A percentile compares a stretch with the other conserved stretches of the same genome.
phyloP scores from a whole-genome alignment of 2,329 filamentous ascomycete species.

The Penicillium brevicompactum region DNA sequence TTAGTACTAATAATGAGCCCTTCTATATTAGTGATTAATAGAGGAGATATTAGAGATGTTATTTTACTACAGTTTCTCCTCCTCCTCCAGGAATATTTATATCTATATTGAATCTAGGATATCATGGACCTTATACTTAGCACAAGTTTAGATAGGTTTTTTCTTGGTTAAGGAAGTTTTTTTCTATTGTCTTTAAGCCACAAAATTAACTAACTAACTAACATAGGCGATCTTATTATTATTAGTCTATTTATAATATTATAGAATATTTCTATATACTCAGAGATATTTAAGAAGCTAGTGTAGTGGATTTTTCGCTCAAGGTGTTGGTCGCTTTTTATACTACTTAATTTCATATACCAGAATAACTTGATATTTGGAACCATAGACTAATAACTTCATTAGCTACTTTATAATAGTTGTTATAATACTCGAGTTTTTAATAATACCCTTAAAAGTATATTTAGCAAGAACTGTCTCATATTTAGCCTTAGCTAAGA shows the following conservation, averaged over 20 bases:
- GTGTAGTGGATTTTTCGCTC: neutral
- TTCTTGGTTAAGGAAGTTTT: neutral
- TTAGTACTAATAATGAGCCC: slow-evolving; percentile 28
- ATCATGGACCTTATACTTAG: slow-evolving; percentile 15
- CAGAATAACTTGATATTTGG: neutral
- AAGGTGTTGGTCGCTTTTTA: neutral
- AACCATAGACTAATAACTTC: slow-evolving; percentile 11
- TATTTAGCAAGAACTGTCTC: slow-evolving; percentile 14
- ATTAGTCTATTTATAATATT: neutral
- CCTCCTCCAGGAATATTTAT: slow-evolving; percentile 15
- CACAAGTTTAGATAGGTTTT: slow-evolving; percentile 14
- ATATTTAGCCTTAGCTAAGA: slow-evolving; percentile 17
- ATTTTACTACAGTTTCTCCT: slow-evolving; percentile 17
- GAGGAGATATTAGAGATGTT: slow-evolving; percentile 25
- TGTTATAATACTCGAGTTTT: slow-evolving; percentile 24
- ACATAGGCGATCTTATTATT: neutral
- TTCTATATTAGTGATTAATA: slow-evolving; percentile 29
- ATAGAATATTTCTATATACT: neutral
- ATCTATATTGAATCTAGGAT: slow-evolving; percentile 12
- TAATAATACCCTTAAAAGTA: slow-evolving; percentile 17
- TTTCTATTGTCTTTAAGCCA: neutral
- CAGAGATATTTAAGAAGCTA: neutral
- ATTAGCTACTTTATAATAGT: slow-evolving; percentile 22
- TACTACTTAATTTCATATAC: neutral
- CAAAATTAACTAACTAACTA: neutral